phyloP scores from a whole-genome alignment of 2,329 filamentous ascomycete species.

The Sporothrix mexicana region DNA sequence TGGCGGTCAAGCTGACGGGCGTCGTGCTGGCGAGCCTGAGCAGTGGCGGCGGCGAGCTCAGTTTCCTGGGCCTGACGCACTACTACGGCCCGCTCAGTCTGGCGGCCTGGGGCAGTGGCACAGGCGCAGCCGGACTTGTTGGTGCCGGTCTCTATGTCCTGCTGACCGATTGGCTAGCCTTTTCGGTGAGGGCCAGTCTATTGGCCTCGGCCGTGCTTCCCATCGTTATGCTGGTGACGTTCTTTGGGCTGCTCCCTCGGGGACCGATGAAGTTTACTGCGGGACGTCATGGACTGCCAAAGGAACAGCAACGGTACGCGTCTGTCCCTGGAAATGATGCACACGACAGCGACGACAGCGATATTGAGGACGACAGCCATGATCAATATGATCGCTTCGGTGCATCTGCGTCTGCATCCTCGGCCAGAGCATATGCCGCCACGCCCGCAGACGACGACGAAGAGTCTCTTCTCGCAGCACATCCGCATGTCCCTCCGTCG shows the following conservation, averaged over 20 bases:
- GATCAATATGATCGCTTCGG: conserved; percentile 47
- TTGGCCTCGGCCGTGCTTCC: conserved; percentile 81
- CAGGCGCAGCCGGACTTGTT: conserved; percentile 83
- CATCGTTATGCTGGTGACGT: conserved; percentile 80
- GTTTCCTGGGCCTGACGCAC: conserved; percentile 88
- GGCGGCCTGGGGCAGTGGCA: conserved; percentile 91
- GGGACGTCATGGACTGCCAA: conserved; percentile 19
- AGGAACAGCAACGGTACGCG: conserved; percentile 40
- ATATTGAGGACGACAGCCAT: conserved; percentile 40
- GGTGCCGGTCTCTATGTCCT: conserved; percentile 88
- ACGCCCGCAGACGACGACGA: background rate
- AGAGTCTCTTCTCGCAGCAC: background rate
- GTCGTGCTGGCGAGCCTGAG: conserved; percentile 85
- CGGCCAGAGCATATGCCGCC: conserved; percentile 8
- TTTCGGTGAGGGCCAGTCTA: conserved; percentile 76
- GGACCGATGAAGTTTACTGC: conserved; percentile 62
- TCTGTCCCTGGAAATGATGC: conserved; percentile 46
- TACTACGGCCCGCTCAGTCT: conserved; percentile 89
- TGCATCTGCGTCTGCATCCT: background rate
- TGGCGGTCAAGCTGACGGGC: conserved; percentile 78
- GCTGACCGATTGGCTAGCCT: conserved; percentile 78
- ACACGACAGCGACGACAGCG: conserved; percentile 46
- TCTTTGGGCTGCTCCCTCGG: conserved; percentile 79
- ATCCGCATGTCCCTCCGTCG: background rate
- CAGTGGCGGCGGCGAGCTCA: conserved; percentile 86